Conservation (phyloP, 78 protist genomes). For the slime mould (Dictyostelium discoideum) region dicty_2.7 NC_007088.5:12501-13000, state of each 20-base stretch:
- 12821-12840: not conserved
- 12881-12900: not conserved
- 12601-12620: not conserved
- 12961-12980: no score
- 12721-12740: not conserved
- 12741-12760: not conserved
- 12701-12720: not conserved
- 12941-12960: not conserved
- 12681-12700: not conserved
- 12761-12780: not conserved
- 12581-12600: not conserved
- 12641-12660: not conserved
- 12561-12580: no score
- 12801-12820: not conserved
- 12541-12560: not conserved
- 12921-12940: not conserved
- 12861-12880: not conserved
- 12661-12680: not conserved
- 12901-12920: not conserved
- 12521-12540: not conserved
- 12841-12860: not conserved
- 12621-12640: not conserved
- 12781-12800: not conserved
- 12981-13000: not conserved
- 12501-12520: not conserved